Base-by-base conservation (phyloP, 345 rosid genomes). In the Ricinus communis region DNA sequence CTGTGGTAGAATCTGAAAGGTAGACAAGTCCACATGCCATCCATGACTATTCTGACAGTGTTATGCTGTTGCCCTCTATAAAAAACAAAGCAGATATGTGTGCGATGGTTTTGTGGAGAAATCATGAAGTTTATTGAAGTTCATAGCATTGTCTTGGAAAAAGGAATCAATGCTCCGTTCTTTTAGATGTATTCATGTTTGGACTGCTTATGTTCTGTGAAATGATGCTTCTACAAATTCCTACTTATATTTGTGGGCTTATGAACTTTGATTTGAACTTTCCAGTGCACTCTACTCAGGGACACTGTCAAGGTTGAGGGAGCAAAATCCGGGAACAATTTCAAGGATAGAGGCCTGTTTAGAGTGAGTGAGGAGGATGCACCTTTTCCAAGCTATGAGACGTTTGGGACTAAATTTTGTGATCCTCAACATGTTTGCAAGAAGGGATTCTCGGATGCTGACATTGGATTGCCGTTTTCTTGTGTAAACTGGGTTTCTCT, bases 221-320 rank as follows among this genome's bases (percentile, higher is more conserved):
- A 60, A 8, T 60, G 54, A 27, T 59, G 57, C 51, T 71, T 33
- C 25, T 38, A 18, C 55, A 52, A 38, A 16, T 54, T 56, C 36
- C 16, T 25, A 27, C 60, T 51, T 66, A 19, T 77, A 53, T 65
- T 75, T 66, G 28, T 33, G 54, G 80, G 85, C 91, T 90, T 89
- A 86, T 91, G 89, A 88, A 77, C 93, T 85, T 88, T 87, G 87
- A 85, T 88, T 83, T 91, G 97, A 93, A 83, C 85, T 88, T 93
- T 76, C 79, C 90, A 87, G 91, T 88, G 91, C 85, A 83, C 89
- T 93, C 87, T 89, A 87, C 88, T 90, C 98, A 93, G 94, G 98
- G 78, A 85, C 79, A 87, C 82, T 84, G 74, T 84, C 71, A 77
- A 61, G 79, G 77, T 80, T 28, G 86, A 88, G 75, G 89, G 83